Percentiles rank a stretch among this genome's conserved stretches.
Evolutionary conservation across 2,329 filamentous ascomycete genomes (phyloP).

Genomic region (Zasmidium cellare): DNA sequence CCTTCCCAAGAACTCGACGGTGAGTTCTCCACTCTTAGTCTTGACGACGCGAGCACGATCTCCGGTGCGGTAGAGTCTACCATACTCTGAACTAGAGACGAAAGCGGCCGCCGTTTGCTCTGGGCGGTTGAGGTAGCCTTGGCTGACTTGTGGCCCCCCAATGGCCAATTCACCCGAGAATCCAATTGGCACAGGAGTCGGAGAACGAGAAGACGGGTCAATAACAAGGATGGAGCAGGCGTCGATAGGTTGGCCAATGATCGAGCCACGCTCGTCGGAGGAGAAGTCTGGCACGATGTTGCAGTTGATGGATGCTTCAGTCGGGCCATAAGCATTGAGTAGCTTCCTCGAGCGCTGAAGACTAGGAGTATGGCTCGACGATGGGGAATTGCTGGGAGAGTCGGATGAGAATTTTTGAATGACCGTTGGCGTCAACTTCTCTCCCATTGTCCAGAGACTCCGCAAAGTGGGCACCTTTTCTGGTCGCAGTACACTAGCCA

Average conservation of each 20-base stretch:
- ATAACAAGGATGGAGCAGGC: conserved; percentile 13
- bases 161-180: conserved; percentile 17
- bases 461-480: conserved; percentile 12
- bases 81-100: conserved; percentile 6
- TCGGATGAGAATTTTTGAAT: conserved; percentile 17
- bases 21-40: conserved; percentile 8
- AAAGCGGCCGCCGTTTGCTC: conserved; percentile 14
- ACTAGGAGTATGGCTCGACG: conserved; percentile 7
- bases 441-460: conserved; percentile 20
- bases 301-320: conserved; percentile 19
- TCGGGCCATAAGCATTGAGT: conserved; percentile 21
- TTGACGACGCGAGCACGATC: conserved; percentile 11
- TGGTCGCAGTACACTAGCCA: conserved; percentile 18
- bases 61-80: conserved; percentile 10
- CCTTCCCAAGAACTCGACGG: conserved; percentile 16
- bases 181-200: conserved; percentile 11
- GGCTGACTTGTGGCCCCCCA: conserved; percentile 18
- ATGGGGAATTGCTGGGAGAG: conserved; percentile 3
- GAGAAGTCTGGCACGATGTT: conserved; percentile 11
- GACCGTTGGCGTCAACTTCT: conserved; percentile 16
- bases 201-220: not conserved
- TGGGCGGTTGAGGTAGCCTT: conserved; percentile 17
- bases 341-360: conserved; percentile 11
- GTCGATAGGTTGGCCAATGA: conserved; percentile 12
- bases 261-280: conserved; percentile 8